Evolutionary conservation across 2,329 filamentous ascomycete genomes (phyloP).

Genomic region (Verticillium nubilum): DNA sequence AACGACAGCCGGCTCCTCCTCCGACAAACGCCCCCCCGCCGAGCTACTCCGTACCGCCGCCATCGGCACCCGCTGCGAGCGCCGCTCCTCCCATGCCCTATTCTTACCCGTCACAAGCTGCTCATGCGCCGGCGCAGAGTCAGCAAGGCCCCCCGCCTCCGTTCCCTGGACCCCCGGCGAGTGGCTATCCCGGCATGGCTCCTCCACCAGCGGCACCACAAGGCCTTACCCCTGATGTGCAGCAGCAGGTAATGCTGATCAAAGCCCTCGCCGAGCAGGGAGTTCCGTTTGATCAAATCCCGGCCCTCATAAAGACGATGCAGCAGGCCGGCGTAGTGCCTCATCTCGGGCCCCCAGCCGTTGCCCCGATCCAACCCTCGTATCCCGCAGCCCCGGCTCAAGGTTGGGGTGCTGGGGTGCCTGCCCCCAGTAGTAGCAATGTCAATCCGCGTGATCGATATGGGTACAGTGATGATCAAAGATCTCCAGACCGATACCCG

Average conservation of each 20-base stretch:
- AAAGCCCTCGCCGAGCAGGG: conserved; percentile 72
- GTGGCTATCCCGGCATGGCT: conserved; percentile 7
- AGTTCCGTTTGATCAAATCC: conserved; percentile 72
- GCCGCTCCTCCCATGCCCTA: conserved; percentile 31
- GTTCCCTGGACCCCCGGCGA: neutral
- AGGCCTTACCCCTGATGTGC: conserved; percentile 48
- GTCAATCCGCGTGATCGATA: conserved; percentile 50
- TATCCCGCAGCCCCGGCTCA: conserved; percentile 24
- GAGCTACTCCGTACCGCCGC: neutral
- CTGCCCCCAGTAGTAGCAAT: conserved; percentile 23
- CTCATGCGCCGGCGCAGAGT: neutral
- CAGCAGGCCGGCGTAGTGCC: conserved; percentile 27
- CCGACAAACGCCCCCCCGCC: neutral
- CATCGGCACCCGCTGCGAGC: neutral
- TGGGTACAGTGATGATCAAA: conserved; percentile 50
- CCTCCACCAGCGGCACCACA: conserved; percentile 23
- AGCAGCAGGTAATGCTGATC: conserved; percentile 69
- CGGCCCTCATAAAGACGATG: conserved; percentile 49
- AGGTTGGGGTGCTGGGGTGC: conserved; percentile 20
- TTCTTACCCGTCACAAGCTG: conserved; percentile 27
- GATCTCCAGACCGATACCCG: conserved; percentile 56
- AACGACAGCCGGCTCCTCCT: neutral
- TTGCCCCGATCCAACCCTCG: conserved; percentile 34
- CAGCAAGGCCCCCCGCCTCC: neutral
- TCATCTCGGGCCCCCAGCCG: conserved; percentile 21